Base-by-base conservation (phyloP, 176 grass and related monocot species). In the Carex pumila region DNA sequence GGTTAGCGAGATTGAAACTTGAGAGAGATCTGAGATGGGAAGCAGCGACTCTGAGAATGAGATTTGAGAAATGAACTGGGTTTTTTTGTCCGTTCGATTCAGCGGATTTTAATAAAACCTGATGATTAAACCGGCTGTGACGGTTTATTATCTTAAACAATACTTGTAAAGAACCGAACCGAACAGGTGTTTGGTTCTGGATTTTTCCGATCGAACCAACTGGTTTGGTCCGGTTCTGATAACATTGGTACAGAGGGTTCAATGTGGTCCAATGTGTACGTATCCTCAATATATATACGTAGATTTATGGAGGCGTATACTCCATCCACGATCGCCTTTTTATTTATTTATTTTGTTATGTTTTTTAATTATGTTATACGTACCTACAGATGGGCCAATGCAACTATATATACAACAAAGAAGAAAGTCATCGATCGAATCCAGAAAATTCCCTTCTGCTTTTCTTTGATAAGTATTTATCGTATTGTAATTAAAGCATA, bases 1-100 rank as follows among this genome's bases (percentile, higher is more conserved):
- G 84, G 81, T 77, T 87, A 54, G 11, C 34, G 56, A 50, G 76
- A 71, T 83, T 88, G 70, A 64, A 98, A 92, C 92, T 98, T 92
- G 86, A 93, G 34, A 36, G 34, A 65, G 91, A 76, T 6, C 85
- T 78, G 91, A 98, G 85, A 80, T 81, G 83, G 36, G 91, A 91
- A 15, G 84, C 69, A 52, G 88, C 83, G 15, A 17, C 84, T 49
- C 89, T 43, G 39, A 43, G 39, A 43, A 43, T 4, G 39, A 41
- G 0, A 41, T 41, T 41, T 41, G 39, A 41, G 3, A 41, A 41
- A 43, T 43, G 39, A 43, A 43, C 6, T 5, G 39, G 39, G 39
- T 0, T 43, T 43, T 43, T 43, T 43, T 41, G 39, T 43, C 39
- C 6, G 39, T 7, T 43, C 6, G 39, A 43, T 41, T 41, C 0